Evolutionary conservation across 1,284 basidiomycete species (phyloP).

Genomic region (Chiua sp.): DNA sequence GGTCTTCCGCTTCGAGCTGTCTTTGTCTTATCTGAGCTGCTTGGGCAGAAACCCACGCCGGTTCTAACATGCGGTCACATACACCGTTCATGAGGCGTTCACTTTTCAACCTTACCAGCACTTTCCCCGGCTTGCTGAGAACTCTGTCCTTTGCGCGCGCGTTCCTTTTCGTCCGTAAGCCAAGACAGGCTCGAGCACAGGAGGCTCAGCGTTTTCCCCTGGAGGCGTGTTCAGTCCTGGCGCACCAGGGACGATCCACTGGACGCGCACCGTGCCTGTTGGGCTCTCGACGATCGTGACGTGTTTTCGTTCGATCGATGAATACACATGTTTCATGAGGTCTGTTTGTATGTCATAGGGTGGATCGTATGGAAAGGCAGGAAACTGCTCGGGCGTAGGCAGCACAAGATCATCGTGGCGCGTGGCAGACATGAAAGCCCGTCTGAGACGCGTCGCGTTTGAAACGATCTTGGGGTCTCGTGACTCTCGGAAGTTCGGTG

Average conservation of each 20-base stretch:
- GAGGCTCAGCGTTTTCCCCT: slow-evolving; percentile 89
- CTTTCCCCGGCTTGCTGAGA: slow-evolving; percentile 41
- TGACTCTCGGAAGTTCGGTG: neutral
- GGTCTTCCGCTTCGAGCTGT: slow-evolving; percentile 70
- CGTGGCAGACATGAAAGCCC: slow-evolving; percentile 8
- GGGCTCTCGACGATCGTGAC: slow-evolving; percentile 88
- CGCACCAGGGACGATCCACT: neutral
- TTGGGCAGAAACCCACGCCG: slow-evolving; percentile 85
- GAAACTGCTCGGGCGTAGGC: slow-evolving; percentile 67
- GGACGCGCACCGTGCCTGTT: slow-evolving; percentile 73
- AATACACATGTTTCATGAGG: slow-evolving; percentile 89
- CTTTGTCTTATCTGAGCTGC: slow-evolving; percentile 66
- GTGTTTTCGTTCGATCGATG: slow-evolving; percentile 75
- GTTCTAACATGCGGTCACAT: slow-evolving; percentile 45
- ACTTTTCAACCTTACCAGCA: slow-evolving; percentile 35
- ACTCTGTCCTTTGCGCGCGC: slow-evolving; percentile 68
- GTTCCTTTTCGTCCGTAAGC: slow-evolving; percentile 72
- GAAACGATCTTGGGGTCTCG: slow-evolving; percentile 1
- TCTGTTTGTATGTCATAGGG: slow-evolving; percentile 91
- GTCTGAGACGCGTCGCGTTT: slow-evolving; percentile 11
- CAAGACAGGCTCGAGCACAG: slow-evolving; percentile 83
- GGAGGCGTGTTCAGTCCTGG: slow-evolving; percentile 4
- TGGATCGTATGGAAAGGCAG: slow-evolving; percentile 78
- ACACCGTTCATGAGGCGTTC: neutral
- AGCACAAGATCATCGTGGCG: slow-evolving; percentile 39